phyloP scores from a whole-genome alignment of 495 filamentous ascomycete species.

The Patellaria atrata region DNA sequence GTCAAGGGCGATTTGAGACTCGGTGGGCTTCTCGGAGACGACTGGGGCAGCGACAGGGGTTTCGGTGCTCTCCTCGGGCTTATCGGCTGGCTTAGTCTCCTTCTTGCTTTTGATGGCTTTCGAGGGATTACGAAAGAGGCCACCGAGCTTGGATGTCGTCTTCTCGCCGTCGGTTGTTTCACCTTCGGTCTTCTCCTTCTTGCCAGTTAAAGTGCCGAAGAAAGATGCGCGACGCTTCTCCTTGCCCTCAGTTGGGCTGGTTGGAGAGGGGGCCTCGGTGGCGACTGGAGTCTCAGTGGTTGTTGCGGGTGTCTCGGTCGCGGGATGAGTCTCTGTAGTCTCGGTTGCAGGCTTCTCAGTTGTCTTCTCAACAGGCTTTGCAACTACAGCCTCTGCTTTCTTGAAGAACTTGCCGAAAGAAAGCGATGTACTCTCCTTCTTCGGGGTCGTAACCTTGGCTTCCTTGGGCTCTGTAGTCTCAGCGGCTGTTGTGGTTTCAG shows the following conservation, averaged over 20 bases:
- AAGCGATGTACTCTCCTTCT: conserved; percentile 16
- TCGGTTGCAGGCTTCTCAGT: conserved; percentile 18
- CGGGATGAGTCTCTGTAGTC: conserved; percentile 13
- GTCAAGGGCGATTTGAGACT: conserved; percentile 1
- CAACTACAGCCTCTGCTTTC: conserved; percentile 6
- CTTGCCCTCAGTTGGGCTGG: no score
- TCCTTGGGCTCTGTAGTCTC: conserved; percentile 23
- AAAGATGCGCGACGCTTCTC: conserved; percentile 30
- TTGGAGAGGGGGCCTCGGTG: conserved; percentile 5
- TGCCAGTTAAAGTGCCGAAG: conserved; percentile 24
- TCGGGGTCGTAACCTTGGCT: conserved; percentile 10
- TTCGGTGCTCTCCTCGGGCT: conserved; percentile 27
- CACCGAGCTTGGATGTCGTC: conserved; percentile 6
- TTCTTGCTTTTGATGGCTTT: conserved; percentile 26
- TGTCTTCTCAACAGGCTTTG: no score
- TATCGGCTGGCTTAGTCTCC: conserved; percentile 24
- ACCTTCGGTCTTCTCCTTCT: no score
- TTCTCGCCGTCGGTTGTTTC: conserved; percentile 9
- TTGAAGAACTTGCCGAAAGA: conserved; percentile 20
- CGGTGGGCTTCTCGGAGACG: conserved; percentile 13
- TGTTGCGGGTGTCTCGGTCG: conserved; percentile 3
- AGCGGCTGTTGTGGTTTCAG: conserved; percentile 9
- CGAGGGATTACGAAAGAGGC: conserved; percentile 19
- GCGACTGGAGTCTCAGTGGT: conserved; percentile 12
- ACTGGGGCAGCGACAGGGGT: conserved; percentile 10